Evolutionary conservation across 1,284 basidiomycete genomes (phyloP), one percentile per base, ranked within the genome.

Genomic region (Papiliotrema flavescens): DNA sequence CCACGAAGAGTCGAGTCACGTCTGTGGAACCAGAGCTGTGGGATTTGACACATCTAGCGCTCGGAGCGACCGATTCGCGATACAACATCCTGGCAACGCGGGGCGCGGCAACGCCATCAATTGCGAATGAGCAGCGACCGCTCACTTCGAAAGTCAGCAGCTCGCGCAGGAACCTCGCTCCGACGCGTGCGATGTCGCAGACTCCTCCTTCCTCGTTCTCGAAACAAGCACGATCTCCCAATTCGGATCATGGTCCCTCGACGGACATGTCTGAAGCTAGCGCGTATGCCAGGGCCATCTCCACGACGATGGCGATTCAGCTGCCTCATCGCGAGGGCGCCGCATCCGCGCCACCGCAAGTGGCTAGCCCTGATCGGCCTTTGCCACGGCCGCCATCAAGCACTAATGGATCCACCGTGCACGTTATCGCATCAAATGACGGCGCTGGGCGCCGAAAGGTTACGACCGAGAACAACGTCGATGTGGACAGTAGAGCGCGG

Each of bases 251-350:
- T 37, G 24, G 17, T 24, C 22, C 22, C 40, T 26, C 23, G 28
- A 20, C 22, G 20, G 32, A 39, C 20, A 8, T 61, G 13, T 49
- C 57, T 15, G 61, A 65, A 44, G 61, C 63, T 4, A 56, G 63
- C 44, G 61, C 58, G 19, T 64, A 64, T 36, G 60, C 60, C 1
- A 54, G 39, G 40, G 49, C 58, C 13, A 50, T 64, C 20, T 49
- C 63, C 11, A 48, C 51, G 4, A 54, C 46, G 4, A 20, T 17
- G 17, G 15, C 24, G 15, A n/a, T 4, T 6, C 8, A 45, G 17
- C 14, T 8, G 14, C 42, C 42, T 44, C 8, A 4, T 26, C 17
- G 42, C 5, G 19, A 44, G 20, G 42, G 42, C 19, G 42, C 42
- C 3, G 32, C 28, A 3, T 47, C 46, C 5, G 34, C 46, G 7